phyloP scores from a whole-genome alignment of 1,139 yeast genomes.

The Candida anutae region DNA sequence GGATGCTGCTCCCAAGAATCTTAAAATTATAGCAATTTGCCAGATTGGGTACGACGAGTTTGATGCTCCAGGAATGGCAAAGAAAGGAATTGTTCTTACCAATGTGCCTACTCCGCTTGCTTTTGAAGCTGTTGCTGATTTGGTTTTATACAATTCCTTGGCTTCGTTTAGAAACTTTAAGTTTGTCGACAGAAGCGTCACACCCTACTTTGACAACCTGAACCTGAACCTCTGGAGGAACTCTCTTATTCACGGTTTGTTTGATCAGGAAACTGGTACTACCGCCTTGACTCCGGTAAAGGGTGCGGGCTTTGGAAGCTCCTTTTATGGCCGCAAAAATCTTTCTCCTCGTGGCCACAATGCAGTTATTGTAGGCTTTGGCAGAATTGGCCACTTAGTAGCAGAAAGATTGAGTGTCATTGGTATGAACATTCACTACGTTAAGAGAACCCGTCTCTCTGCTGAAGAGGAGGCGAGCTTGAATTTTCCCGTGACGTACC shows the following conservation, averaged over 20 bases:
- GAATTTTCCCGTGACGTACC: slow-evolving; percentile 11
- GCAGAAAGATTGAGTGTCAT: slow-evolving; percentile 13
- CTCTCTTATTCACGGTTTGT: slow-evolving; percentile 22
- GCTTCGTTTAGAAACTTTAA: slow-evolving; percentile 56
- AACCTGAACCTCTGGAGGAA: slow-evolving; percentile 28
- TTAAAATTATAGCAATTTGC: slow-evolving; percentile 55
- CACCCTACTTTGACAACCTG: slow-evolving; percentile 27
- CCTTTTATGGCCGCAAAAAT: slow-evolving; percentile 25
- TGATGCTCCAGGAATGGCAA: slow-evolving; percentile 34
- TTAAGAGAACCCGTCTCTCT: slow-evolving; percentile 14
- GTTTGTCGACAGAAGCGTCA: slow-evolving; percentile 37
- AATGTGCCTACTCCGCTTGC: slow-evolving; percentile 60
- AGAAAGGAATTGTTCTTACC: slow-evolving; percentile 46
- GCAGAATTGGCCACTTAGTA: slow-evolving; percentile 16
- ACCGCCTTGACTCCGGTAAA: slow-evolving; percentile 4
- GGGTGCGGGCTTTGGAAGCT: slow-evolving; percentile 13
- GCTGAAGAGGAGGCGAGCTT: slow-evolving; percentile 8
- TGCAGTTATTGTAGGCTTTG: slow-evolving; percentile 19
- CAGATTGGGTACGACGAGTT: slow-evolving; percentile 66
- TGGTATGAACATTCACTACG: slow-evolving; percentile 20
- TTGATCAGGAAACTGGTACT: slow-evolving; percentile 29
- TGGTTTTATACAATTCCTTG: slow-evolving; percentile 54
- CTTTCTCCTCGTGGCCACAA: slow-evolving; percentile 23
- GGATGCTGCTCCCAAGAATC: slow-evolving; percentile 40
- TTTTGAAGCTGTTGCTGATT: slow-evolving; percentile 71